Evolutionary conservation across 257 asterid species (phyloP), one percentile per base, ranked within the genome.

Genomic region (Nicotiana sylvestris): DNA sequence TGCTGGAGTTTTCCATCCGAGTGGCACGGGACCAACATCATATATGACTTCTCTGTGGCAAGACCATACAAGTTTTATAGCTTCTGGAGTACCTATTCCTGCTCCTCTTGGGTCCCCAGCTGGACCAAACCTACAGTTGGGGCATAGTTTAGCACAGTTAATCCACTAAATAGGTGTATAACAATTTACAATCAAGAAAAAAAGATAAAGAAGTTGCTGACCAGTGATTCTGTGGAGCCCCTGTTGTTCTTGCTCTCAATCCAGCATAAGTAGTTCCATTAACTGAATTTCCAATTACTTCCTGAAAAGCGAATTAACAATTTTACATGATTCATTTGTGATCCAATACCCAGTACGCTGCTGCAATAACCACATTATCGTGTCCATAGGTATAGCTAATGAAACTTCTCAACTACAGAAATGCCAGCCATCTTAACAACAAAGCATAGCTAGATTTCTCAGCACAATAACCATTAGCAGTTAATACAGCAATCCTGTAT

Each of bases 211-310:
- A 12, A 56, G 21, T 9, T n/a, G 85, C 89, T 49, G 12, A 94
- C 98, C 99, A 94, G 82, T 96, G 99, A 83, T 93, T 96, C 83
- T 96, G 98, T 68, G 99, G 98, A 74, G 98, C 97, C 25, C 98
- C 98, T 0, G 99, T 91, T 18, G 98, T 94, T 90, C 99, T 91
- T 74, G 98, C 99, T 88, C 96, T 91, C 78, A 94, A 68, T 25
- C 98, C 98, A 37, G 86, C 98, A 84, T 94, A 94, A 32, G 99
- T 96, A 60, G 97, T 96, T 87, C 99, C 99, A 70, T 96, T 94
- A 6, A 96, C 98, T 17, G 99, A 86, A 60, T 93, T 90, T 43
- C 99, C 98, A 66, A 96, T 65, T n/a, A 94, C 91, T 83, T 91
- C 93, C 98, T 96, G 89, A 87, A 85, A 84, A 74, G 7, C 21